Conservation (phyloP, 257 asterid species). For the Primulina eburnea region DNA sequence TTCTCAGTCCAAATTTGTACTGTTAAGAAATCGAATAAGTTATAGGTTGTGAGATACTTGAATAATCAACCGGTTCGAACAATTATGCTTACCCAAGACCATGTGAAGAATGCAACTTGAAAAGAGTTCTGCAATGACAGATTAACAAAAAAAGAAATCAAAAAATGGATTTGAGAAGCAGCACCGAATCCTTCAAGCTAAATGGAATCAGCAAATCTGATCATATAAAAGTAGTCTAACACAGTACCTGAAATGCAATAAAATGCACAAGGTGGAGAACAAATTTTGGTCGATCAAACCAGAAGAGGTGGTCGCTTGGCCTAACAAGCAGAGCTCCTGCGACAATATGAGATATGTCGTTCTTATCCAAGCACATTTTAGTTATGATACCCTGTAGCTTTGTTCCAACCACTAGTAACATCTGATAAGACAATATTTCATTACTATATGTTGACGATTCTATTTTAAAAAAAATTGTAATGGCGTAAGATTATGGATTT, state of each 20-base stretch:
- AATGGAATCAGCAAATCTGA: no score
- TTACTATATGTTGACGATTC: not conserved
- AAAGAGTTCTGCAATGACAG: conserved; percentile 60
- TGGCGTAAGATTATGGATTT: not conserved
- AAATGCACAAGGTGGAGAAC: conserved; percentile 81
- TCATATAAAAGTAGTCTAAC: not conserved
- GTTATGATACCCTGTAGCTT: conserved; percentile 74
- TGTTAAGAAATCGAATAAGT: conserved; percentile 25
- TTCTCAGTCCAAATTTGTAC: conserved; percentile 53
- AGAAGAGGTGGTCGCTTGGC: conserved; percentile 72
- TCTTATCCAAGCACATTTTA: conserved; percentile 65
- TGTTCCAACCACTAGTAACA: conserved; percentile 61
- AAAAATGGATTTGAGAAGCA: not conserved
- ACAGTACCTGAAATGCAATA: conserved; percentile 62
- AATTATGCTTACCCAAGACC: conserved; percentile 60
- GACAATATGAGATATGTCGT: conserved; percentile 45
- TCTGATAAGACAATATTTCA: conserved; percentile 29
- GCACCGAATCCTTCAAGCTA: no score
- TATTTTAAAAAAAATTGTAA: not conserved
- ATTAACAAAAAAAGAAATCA: not conserved
- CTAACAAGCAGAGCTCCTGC: conserved; percentile 54
- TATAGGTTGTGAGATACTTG: not conserved
- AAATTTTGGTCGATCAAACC: conserved; percentile 56
- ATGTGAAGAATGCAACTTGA: conserved; percentile 70
- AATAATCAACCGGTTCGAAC: not conserved